phyloP scores from a whole-genome alignment of 345 rosid genomes.

The Passiflora organensis region DNA sequence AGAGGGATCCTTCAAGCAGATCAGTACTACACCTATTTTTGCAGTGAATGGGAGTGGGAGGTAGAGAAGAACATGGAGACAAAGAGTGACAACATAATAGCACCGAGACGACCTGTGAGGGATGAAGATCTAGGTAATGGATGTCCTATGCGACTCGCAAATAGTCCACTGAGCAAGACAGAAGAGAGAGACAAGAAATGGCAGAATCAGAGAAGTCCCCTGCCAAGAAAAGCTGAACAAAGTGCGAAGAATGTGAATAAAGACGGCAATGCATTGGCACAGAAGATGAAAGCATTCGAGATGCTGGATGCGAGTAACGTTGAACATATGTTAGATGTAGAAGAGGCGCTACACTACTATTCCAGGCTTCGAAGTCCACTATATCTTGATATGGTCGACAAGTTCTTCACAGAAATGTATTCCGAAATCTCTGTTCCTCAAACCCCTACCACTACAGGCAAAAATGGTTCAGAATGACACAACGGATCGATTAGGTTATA shows the following conservation, averaged over 20 bases:
- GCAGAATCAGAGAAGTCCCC: slow-evolving; percentile 23
- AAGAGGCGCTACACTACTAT: slow-evolving; percentile 82
- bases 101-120: slow-evolving; percentile 5
- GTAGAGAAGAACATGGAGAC: slow-evolving; percentile 27
- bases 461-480: slow-evolving; percentile 43
- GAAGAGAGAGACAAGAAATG: slow-evolving; percentile 23
- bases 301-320: slow-evolving; percentile 65
- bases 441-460: slow-evolving; percentile 23
- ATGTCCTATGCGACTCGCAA: slow-evolving; percentile 15
- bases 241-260: slow-evolving; percentile 13
- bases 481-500: slow-evolving; percentile 45
- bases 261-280: slow-evolving; percentile 45
- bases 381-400: slow-evolving; percentile 75
- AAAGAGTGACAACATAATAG: slow-evolving; percentile 4
- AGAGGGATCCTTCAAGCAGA: slow-evolving; percentile 21
- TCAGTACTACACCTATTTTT: slow-evolving; percentile 25
- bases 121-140: slow-evolving; percentile 23
- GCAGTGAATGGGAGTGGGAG: slow-evolving; percentile 35
- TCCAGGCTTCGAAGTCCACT: slow-evolving; percentile 76
- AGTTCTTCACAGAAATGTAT: slow-evolving; percentile 75
- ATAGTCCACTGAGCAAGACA: slow-evolving; percentile 27
- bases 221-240: slow-evolving; percentile 18
- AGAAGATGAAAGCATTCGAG: slow-evolving; percentile 83
- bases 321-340: slow-evolving; percentile 71
- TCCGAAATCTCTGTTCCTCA: slow-evolving; percentile 59